phyloP scores from a whole-genome alignment of 306 rosid genomes.

The Vigna nakashimae region DNA sequence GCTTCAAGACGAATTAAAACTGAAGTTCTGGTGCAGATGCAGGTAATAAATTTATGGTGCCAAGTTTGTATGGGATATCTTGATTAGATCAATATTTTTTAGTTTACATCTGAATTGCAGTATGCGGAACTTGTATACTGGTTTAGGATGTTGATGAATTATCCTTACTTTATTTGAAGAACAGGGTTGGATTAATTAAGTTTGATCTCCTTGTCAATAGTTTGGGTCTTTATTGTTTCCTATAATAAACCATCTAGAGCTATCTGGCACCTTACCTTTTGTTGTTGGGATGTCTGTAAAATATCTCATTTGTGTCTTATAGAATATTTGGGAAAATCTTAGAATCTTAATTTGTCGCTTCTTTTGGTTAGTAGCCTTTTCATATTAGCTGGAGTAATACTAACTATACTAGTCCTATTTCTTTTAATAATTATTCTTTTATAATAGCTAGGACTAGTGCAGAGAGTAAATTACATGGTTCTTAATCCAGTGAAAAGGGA shows the following conservation, averaged over 20 bases:
- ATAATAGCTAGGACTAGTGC: neutral
- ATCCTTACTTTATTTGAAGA: neutral
- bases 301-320: neutral
- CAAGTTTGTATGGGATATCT: conserved; percentile 24
- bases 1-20: conserved; percentile 99
- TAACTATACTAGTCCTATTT: neutral
- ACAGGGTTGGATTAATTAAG: neutral
- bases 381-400: neutral
- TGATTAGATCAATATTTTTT: conserved; percentile 26
- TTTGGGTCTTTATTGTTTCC: conserved; percentile 15
- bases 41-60: conserved; percentile 64
- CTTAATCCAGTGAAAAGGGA: neutral
- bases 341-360: neutral
- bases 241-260: neutral
- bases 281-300: neutral
- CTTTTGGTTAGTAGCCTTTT: neutral
- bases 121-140: neutral
- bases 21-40: conserved; percentile 99
- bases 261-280: neutral
- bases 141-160: neutral
- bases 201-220: neutral
- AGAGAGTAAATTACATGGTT: neutral
- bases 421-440: neutral
- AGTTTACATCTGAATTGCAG: conserved; percentile 36
- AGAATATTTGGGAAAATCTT: neutral